phyloP scores from a whole-genome alignment of 192 early-diverging fungal species.

The Entophlyctis helioformis region DNA sequence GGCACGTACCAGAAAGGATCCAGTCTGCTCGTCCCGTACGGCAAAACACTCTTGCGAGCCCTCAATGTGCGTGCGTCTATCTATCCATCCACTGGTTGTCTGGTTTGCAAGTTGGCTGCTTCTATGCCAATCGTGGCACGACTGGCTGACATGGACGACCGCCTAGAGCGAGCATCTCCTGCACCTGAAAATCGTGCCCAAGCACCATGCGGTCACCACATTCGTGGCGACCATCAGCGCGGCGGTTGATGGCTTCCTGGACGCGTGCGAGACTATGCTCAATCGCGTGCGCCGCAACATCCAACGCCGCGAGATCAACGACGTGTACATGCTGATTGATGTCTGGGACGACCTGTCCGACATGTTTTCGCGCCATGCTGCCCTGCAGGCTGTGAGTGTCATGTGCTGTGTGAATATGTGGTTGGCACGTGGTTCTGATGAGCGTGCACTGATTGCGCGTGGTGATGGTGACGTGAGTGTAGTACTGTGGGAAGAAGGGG shows the following conservation, averaged over 20 bases:
- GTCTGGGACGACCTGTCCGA: constrained; percentile 11
- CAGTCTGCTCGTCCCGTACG: constrained; percentile 48
- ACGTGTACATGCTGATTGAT: constrained; percentile 60
- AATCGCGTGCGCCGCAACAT: constrained; percentile 33
- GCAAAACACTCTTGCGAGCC: no score
- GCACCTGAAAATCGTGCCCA: constrained; percentile 51
- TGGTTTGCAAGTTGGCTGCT: not conserved
- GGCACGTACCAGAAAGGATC: constrained; percentile 50
- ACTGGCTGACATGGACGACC: not conserved
- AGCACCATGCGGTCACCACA: constrained; percentile 24
- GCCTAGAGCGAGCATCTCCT: no score
- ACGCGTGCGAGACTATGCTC: constrained; percentile 42
- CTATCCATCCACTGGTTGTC: no score
- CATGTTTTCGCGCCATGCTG: not conserved
- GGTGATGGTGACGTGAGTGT: no score
- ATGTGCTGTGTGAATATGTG: no score
- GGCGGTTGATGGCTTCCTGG: constrained; percentile 33
- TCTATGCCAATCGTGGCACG: not conserved
- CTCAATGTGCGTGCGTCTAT: no score
- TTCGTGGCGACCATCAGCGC: constrained; percentile 32
- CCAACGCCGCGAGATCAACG: constrained; percentile 28
- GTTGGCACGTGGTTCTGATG: no score
- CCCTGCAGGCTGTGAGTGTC: no score
- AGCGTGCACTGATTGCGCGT: no score
- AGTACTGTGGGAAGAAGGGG: constrained; percentile 32